Evolutionary conservation across 2,329 filamentous ascomycete species (phyloP), one percentile per base, ranked within the genome.

Genomic region (Pseudogymnoascus sp.): DNA sequence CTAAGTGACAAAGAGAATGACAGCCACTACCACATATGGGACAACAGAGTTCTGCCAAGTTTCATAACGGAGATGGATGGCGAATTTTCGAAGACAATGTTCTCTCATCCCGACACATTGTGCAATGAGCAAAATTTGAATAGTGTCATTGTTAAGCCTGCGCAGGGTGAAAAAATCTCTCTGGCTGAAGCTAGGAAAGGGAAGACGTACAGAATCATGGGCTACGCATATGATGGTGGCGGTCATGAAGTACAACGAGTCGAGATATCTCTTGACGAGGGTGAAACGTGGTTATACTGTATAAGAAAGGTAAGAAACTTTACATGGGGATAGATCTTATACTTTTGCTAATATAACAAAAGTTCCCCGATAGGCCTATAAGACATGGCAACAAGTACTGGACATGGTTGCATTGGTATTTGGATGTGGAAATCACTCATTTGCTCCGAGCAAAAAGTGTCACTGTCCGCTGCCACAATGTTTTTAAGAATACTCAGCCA

Each of bases 341-440:
- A 68, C 70, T 17, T 62, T 68, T 12, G 21, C 29, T 55, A 17
- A 55, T 33, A 33, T 10, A 10, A 2, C 4, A 15, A 3, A 63
- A 76, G 64, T 81, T 78, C 58, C 80, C 80, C 1, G 74, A 81
- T 13, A 70, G 71, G 4, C 79, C 80, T 0, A 74, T 82, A 35
- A 73, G 80, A 4, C 79, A 83, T 61, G 80, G 79, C 2, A 78
- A 76, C 39, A 83, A 80, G 65, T 82, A 80, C 66, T 82, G 80
- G 80, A 77, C 79, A 0, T 83, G 80, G 80, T 48, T 80, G 3
- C 76, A 79, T 64, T 83, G 80, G 80, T 72, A 81, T 62, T 71
- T 82, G 1, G 80, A 83, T 61, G 70, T 83, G 2, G 74, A 76
- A 10, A 68, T 80, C 1, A 69, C 73, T 1, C 74, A 80, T 63